Evolutionary conservation across 495 filamentous ascomycete genomes (phyloP), one percentile per base, ranked within the genome.

Genomic region (Astrocystis sublimbata): DNA sequence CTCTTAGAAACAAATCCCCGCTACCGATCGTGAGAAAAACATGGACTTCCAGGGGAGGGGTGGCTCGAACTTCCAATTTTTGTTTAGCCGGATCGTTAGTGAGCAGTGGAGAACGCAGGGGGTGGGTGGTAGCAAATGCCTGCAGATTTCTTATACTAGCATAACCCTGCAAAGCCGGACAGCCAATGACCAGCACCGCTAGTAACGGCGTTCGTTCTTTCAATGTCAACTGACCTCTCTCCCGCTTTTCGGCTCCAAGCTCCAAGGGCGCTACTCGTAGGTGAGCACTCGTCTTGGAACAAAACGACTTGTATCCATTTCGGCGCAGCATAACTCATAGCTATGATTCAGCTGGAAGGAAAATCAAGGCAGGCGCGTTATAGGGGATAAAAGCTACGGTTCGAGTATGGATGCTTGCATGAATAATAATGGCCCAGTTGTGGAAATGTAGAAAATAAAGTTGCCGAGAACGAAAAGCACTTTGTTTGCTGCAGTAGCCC

Each of bases 201-300:
- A 45, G 40, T 8, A 57, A 57, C 54, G 54, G 54, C 51, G 42
- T 62, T 31, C 15, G 15, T 15, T 35, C 42, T 21, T 50, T 30
- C 50, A 41, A 54, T 54, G 60, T 62, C 60, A 56, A 62, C 42
- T 62, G 60, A 62, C 51, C 60, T 26, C 31, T 53, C 35, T 51
- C 46, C 46, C 31, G 4, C 50, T 56, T 53, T 47, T n/a, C n/a
- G 50, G 60, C 19, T 47, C 31, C 8, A 30, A 42, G 51, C 42
- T n/a, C n/a, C n/a, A n/a, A n/a, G n/a, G n/a, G n/a, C n/a, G n/a
- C n/a, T n/a, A n/a, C n/a, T n/a, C n/a, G n/a, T 43, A 50, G 41
- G 42, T 50, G 54, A 45, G 24, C 38, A 40, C 40, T 40, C 45
- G 54, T 57, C 28, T 57, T 40, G 40, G 19, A 31, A 35, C n/a